Evolutionary conservation across 306 rosid genomes (phyloP).

Genomic region (Corylus americana): DNA sequence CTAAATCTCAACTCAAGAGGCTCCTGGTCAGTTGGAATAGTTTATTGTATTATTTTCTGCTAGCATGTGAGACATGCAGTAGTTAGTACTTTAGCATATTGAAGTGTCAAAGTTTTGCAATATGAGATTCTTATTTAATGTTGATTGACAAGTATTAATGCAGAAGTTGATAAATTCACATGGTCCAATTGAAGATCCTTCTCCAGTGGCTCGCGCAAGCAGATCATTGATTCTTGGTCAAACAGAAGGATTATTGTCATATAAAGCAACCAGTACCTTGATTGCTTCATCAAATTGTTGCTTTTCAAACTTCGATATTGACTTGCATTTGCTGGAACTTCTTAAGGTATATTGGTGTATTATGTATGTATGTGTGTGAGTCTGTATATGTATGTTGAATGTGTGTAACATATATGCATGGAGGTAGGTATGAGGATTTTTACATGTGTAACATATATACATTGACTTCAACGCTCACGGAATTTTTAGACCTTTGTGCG

Average conservation of each 20-base stretch:
- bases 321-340: slow-evolving; percentile 70
- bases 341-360: slow-evolving; percentile 61
- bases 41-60: slow-evolving; percentile 35
- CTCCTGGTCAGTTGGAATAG: slow-evolving; percentile 73
- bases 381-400: too few species aligned
- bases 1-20: slow-evolving; percentile 65
- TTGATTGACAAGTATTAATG: slow-evolving; percentile 56
- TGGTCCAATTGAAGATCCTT: slow-evolving; percentile 96
- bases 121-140: slow-evolving; percentile 32
- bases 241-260: slow-evolving; percentile 72
- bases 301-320: slow-evolving; percentile 81
- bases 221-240: slow-evolving; percentile 70
- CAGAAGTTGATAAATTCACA: slow-evolving; percentile 88
- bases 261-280: slow-evolving; percentile 72
- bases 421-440: too few species aligned
- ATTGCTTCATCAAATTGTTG: slow-evolving; percentile 74
- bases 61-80: slow-evolving; percentile 13
- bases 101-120: background rate
- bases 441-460: too few species aligned
- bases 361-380: background rate
- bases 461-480: too few species aligned
- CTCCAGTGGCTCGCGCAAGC: slow-evolving; percentile 70
- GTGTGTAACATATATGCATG: too few species aligned
- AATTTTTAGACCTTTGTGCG: too few species aligned
- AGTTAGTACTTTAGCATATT: slow-evolving; percentile 18